Evolutionary conservation across 768 basidiomycete species (phyloP).

Genomic region (Naganishia vishniacii): DNA sequence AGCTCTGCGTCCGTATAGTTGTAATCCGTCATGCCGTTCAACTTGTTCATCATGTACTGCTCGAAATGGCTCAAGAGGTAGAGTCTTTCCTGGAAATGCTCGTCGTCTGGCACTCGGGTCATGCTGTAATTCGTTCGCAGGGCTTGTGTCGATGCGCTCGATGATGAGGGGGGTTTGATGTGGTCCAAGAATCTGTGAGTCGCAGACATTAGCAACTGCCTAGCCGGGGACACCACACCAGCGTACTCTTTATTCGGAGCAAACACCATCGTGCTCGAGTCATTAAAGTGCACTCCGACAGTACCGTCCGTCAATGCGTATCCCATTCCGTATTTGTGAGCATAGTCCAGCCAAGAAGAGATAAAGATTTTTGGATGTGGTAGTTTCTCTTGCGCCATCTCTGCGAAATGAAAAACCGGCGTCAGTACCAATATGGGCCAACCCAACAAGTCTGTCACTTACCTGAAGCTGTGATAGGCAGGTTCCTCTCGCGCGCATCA

Average conservation of each 20-base stretch:
- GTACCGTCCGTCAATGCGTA: slow-evolving; percentile 93
- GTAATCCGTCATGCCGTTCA: slow-evolving; percentile 79
- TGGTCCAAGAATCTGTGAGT: slow-evolving; percentile 75
- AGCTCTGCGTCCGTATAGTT: slow-evolving; percentile 65
- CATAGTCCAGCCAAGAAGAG: slow-evolving; percentile 98
- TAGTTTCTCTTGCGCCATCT: slow-evolving; percentile 7
- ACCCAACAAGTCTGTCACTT: slow-evolving; percentile 31
- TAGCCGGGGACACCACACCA: background rate
- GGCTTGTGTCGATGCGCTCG: slow-evolving; percentile 31
- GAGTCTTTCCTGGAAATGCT: slow-evolving; percentile 77
- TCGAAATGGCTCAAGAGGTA: slow-evolving; percentile 92
- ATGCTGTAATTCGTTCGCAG: slow-evolving; percentile 51
- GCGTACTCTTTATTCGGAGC: slow-evolving; percentile 80
- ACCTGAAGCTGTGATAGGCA: slow-evolving; percentile 63
- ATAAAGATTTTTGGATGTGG: slow-evolving; percentile 71
- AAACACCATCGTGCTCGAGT: slow-evolving; percentile 78
- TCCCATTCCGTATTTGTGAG: slow-evolving; percentile 99
- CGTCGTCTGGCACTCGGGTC: slow-evolving; percentile 60
- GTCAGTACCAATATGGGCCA: background rate
- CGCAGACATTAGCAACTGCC: background rate
- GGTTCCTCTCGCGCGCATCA: slow-evolving; percentile 61
- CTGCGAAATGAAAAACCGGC: slow-evolving; percentile 31
- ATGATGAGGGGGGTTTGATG: slow-evolving; percentile 55
- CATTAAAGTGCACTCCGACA: slow-evolving; percentile 93
- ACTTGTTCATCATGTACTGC: slow-evolving; percentile 82